These are phyloP conservation scores for Lepiota venenata DNA, from an alignment of 768 basidiomycete species.

Conservation along the genomic window DNA sequence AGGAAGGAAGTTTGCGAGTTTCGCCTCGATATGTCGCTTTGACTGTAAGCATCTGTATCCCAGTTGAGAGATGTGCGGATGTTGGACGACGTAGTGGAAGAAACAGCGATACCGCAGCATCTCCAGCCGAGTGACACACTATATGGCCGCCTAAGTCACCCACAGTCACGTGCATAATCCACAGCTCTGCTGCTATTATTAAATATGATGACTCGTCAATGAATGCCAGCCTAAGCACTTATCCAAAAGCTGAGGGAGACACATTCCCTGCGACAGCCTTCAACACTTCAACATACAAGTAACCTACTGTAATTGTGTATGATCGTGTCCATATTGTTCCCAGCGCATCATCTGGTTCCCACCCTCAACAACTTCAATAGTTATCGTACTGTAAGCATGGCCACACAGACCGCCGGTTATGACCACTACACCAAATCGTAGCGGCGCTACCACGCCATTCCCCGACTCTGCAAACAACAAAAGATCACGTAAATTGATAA, in stretches of 20 bases:
- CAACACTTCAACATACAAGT: conserved; percentile 32
- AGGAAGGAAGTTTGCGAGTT: conserved; percentile 64
- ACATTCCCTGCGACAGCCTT: background rate
- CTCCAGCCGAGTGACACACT: background rate
- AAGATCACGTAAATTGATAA: too few relatives aligned
- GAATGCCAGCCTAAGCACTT: background rate
- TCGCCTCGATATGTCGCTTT: conserved; percentile 75
- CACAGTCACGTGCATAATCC: conserved; percentile 9
- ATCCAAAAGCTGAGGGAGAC: too few relatives aligned
- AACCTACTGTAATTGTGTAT: conserved; percentile 33
- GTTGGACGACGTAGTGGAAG: conserved; percentile 12
- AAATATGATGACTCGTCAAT: too few relatives aligned
- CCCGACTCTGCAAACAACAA: too few relatives aligned
- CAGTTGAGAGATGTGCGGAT: conserved; percentile 17
- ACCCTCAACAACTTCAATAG: too few relatives aligned
- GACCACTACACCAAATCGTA: too few relatives aligned
- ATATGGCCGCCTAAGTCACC: background rate
- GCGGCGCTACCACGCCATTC: too few relatives aligned
- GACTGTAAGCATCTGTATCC: conserved; percentile 62
- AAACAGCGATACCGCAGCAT: conserved; percentile 13
- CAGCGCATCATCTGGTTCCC: too few relatives aligned
- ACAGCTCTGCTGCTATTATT: too few relatives aligned
- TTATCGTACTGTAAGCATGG: too few relatives aligned
- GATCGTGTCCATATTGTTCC: too few relatives aligned
- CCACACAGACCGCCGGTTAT: too few relatives aligned